Percentiles rank a stretch among this genome's conserved stretches.
Evolutionary conservation across 768 basidiomycete species (phyloP).

Genomic region (Rhodocollybia butyracea): DNA sequence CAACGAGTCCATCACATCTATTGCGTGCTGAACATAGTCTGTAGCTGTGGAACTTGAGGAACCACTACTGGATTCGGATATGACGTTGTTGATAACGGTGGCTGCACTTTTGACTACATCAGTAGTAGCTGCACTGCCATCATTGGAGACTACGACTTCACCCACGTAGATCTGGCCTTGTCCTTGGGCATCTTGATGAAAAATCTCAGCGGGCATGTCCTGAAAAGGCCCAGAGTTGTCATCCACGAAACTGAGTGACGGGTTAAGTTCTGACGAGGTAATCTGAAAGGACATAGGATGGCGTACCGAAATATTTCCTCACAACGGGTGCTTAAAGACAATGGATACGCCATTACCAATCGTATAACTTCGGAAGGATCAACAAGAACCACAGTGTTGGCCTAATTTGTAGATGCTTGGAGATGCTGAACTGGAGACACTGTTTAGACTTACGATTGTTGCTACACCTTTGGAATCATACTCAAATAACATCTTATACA

Average conservation of each 20-base stretch:
- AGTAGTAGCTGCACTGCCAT: neutral
- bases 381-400: constrained; percentile 7
- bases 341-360: neutral
- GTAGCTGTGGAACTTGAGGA: neutral
- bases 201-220: neutral
- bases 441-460: neutral
- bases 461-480: neutral
- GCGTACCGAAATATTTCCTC: constrained; percentile 4
- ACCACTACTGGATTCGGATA: neutral
- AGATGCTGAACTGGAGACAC: neutral
- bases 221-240: neutral
- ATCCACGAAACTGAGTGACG: neutral
- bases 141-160: neutral
- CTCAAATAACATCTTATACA: constrained; percentile 1
- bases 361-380: constrained; percentile 1
- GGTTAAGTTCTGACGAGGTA: neutral
- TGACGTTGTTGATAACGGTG: neutral
- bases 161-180: neutral
- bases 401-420: neutral
- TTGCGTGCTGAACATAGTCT: constrained; percentile 21
- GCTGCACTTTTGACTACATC: neutral
- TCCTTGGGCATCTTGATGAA: neutral
- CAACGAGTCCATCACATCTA: constrained; percentile 27
- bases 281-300: neutral
- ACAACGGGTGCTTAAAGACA: neutral